Conservation (phyloP, 768 basidiomycete species). For the Phaeolepiota aurea region DNA sequence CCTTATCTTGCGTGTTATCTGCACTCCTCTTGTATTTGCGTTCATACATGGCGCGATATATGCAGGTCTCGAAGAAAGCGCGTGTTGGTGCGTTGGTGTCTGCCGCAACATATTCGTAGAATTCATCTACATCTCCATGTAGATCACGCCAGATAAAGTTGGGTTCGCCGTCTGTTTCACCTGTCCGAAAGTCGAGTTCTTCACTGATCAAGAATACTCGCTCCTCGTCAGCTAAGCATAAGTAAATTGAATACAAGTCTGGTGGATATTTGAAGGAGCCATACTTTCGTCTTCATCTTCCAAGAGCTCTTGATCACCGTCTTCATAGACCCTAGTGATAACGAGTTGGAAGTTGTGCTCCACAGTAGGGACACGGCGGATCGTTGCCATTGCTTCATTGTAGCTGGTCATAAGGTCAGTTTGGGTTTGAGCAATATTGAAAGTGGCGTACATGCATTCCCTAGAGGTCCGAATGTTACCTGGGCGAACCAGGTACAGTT, state of each 20-base stretch:
- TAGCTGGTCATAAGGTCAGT: constrained; percentile 44
- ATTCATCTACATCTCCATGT: constrained; percentile 85
- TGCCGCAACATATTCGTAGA: constrained; percentile 86
- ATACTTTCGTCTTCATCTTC: constrained; percentile 90
- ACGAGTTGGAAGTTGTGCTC: constrained; percentile 87
- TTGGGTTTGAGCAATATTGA: neutral
- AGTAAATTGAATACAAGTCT: constrained; percentile 1
- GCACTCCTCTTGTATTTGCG: constrained; percentile 76
- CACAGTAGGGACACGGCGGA: constrained; percentile 71
- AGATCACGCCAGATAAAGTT: constrained; percentile 90
- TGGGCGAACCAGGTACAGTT: constrained; percentile 85
- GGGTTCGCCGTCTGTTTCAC: constrained; percentile 65
- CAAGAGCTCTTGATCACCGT: constrained; percentile 89
- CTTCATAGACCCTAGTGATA: constrained; percentile 93
- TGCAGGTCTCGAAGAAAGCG: constrained; percentile 87
- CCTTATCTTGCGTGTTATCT: constrained; percentile 54
- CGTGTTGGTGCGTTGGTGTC: constrained; percentile 74
- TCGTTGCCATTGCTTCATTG: constrained; percentile 91
- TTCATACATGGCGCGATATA: constrained; percentile 96
- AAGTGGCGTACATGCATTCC: constrained; percentile 84
- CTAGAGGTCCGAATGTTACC: constrained; percentile 86
- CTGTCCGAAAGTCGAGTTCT: constrained; percentile 79
- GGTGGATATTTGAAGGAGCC: constrained; percentile 17
- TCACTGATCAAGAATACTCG: constrained; percentile 87
- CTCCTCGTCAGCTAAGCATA: constrained; percentile 78